A percentile compares a stretch with the other conserved stretches of the same genome.
Evolutionary conservation across 176 grass and related monocot species (phyloP).

Genomic region (Oryza longistaminata): DNA sequence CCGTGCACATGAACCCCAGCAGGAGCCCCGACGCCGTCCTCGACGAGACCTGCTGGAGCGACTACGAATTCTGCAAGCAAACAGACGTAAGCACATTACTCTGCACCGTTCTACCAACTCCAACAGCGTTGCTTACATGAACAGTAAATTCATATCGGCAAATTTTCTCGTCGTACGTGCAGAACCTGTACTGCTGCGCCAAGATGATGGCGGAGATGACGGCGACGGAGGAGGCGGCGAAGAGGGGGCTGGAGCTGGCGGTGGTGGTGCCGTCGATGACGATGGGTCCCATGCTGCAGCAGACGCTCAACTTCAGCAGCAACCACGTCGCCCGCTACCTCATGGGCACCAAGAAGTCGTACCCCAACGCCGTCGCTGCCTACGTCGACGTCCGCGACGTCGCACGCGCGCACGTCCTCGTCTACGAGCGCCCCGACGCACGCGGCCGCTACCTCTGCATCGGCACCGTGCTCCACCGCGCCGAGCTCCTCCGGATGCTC

Average conservation of each 20-base stretch:
- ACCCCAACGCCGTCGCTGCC: constrained; percentile 51
- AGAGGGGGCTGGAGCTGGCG: constrained; percentile 36
- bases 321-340: constrained; percentile 44
- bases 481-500: constrained; percentile 17
- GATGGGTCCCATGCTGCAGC: constrained; percentile 42
- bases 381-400: constrained; percentile 58
- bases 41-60: constrained; percentile 38
- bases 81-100: no score
- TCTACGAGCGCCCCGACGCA: constrained; percentile 32
- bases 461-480: constrained; percentile 44
- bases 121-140: no score
- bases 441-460: constrained; percentile 53
- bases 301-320: constrained; percentile 35
- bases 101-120: no score
- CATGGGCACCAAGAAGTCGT: no score
- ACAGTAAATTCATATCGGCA: no score
- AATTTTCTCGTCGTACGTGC: no score
- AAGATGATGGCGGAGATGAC: no score
- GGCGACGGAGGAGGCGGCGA: no score
- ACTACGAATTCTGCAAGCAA: not conserved
- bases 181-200: no score
- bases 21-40: constrained; percentile 38
- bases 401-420: constrained; percentile 42
- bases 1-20: constrained; percentile 65
- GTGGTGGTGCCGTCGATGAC: constrained; percentile 47